Conservation (phyloP, 2,329 filamentous ascomycete species). For the Penicillium sp. region DNA sequence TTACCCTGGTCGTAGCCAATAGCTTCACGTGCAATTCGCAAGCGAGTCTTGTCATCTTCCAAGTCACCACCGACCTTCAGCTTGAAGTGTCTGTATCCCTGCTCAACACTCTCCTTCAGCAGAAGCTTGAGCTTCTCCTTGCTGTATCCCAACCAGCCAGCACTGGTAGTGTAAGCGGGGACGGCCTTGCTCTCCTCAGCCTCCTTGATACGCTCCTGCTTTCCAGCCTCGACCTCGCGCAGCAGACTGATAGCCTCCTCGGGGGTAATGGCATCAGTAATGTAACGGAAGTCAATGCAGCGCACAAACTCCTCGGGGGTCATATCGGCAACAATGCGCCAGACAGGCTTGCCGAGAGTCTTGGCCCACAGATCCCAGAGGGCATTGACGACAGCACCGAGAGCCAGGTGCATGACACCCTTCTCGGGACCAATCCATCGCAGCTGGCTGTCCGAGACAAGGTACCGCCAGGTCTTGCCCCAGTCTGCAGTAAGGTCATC, state of each 20-base stretch:
- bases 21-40: slow-evolving; percentile 74
- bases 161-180: slow-evolving; percentile 86
- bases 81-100: slow-evolving; percentile 86
- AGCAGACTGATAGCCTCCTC: slow-evolving; percentile 77
- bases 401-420: slow-evolving; percentile 88
- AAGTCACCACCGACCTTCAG: slow-evolving; percentile 80
- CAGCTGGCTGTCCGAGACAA: slow-evolving; percentile 87
- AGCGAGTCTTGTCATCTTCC: slow-evolving; percentile 69
- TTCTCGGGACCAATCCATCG: slow-evolving; percentile 95
- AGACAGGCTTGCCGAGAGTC: slow-evolving; percentile 80
- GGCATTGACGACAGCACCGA: slow-evolving; percentile 86
- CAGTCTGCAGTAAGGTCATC: slow-evolving; percentile 76
- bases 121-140: slow-evolving; percentile 82
- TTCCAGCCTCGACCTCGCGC: slow-evolving; percentile 65
- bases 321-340: slow-evolving; percentile 89
- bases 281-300: slow-evolving; percentile 93
- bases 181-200: slow-evolving; percentile 74
- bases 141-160: slow-evolving; percentile 88
- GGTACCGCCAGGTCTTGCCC: slow-evolving; percentile 86
- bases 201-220: slow-evolving; percentile 71
- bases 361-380: slow-evolving; percentile 97
- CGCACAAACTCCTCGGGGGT: slow-evolving; percentile 80
- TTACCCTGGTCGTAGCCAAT: slow-evolving; percentile 83
- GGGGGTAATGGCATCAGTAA: slow-evolving; percentile 87
- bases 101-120: slow-evolving; percentile 70